Percentiles rank a stretch among this genome's conserved stretches.
These are phyloP conservation scores for Fusarium transvaalense DNA, from an alignment of 2,329 filamentous ascomycete genomes.

Conservation along the genomic window DNA sequence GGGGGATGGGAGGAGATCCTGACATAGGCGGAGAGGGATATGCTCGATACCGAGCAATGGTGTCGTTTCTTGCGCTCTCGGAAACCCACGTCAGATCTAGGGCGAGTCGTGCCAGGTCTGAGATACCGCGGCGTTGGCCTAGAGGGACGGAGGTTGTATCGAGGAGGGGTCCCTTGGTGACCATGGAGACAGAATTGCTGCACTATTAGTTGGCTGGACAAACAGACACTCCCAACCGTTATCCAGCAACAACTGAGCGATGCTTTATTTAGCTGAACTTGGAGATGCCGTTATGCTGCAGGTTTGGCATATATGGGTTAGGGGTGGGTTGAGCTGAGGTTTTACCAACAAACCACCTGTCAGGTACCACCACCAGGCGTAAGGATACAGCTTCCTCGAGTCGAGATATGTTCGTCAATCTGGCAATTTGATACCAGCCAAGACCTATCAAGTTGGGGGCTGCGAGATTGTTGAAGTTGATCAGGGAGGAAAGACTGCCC, in stretches of 20 bases:
- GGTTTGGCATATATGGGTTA: constrained; percentile 14
- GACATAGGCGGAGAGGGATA: constrained; percentile 83
- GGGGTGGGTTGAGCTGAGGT: constrained; percentile 6
- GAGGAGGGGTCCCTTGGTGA: constrained; percentile 61
- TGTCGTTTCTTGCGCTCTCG: constrained; percentile 64
- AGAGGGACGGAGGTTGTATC: constrained; percentile 60
- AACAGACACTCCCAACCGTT: constrained; percentile 27
- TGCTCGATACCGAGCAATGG: constrained; percentile 68
- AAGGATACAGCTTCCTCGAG: constrained; percentile 2
- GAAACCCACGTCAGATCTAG: constrained; percentile 59
- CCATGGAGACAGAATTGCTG: constrained; percentile 63
- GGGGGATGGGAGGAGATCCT: constrained; percentile 73
- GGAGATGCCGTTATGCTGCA: constrained; percentile 8
- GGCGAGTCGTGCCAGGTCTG: constrained; percentile 67
- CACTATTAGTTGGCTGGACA: constrained; percentile 38
- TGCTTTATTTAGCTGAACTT: constrained; percentile 1
- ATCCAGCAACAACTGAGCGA: constrained; percentile 28
- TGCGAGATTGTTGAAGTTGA: constrained; percentile 30
- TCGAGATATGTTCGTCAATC: neutral
- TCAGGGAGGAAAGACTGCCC: constrained; percentile 35
- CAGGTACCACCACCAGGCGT: constrained; percentile 5
- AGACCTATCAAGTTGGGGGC: constrained; percentile 19
- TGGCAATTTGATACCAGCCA: constrained; percentile 14
- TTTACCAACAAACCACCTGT: constrained; percentile 16
- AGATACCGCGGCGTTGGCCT: constrained; percentile 70